A percentile compares a stretch with the other conserved stretches of the same genome.
These are phyloP conservation scores for Phytophthora uliginosa DNA, from an alignment of 352 stramenopile genomes.

Conservation along the genomic window DNA sequence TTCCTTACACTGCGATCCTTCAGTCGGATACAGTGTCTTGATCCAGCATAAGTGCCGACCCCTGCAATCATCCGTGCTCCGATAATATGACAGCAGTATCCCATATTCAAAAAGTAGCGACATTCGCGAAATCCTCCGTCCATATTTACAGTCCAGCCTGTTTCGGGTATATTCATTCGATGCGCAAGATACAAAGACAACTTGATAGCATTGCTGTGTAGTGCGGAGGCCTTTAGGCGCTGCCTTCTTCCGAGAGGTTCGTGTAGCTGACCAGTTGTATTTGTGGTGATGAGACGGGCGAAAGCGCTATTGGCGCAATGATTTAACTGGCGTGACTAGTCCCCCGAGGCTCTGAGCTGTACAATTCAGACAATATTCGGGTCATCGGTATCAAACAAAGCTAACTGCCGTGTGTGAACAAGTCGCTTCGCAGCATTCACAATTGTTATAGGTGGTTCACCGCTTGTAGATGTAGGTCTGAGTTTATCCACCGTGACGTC, in stretches of 20 bases:
- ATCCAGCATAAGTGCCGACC: not conserved
- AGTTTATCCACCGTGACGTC: no score
- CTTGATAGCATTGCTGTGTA: not conserved
- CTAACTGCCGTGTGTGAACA: no score
- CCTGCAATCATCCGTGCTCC: not conserved
- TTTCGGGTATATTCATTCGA: not conserved
- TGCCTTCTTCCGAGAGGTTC: not conserved
- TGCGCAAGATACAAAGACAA: not conserved
- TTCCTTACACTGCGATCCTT: not conserved
- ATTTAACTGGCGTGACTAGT: not conserved
- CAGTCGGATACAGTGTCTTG: not conserved
- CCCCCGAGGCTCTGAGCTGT: no score
- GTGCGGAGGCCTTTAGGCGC: not conserved
- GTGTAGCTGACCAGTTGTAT: not conserved
- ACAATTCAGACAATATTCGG: no score
- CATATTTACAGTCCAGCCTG: not conserved
- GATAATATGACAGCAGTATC: not conserved
- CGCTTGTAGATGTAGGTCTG: no score
- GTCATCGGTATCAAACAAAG: no score
- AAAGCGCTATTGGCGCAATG: not conserved
- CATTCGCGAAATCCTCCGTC: not conserved
- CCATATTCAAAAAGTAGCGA: not conserved
- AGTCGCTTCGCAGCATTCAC: no score
- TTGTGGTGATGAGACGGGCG: not conserved
- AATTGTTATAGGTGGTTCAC: no score